Percentiles rank a stretch among this genome's conserved stretches.
These are phyloP conservation scores for Platismatia glauca DNA, from an alignment of 495 filamentous ascomycete species.

Conservation along the genomic window DNA sequence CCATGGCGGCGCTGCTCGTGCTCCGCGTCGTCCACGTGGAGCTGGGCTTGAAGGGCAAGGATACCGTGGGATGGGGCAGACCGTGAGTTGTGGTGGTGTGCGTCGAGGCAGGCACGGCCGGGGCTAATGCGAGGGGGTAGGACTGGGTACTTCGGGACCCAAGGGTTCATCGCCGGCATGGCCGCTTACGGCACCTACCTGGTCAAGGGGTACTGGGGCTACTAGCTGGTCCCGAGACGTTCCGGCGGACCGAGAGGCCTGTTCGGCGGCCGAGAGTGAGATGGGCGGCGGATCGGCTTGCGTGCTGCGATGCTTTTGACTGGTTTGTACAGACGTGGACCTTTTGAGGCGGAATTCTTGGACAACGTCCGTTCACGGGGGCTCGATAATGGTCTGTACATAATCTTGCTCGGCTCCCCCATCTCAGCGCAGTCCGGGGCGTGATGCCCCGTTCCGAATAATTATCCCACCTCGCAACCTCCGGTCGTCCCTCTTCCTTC, in stretches of 20 bases:
- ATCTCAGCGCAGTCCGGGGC: neutral
- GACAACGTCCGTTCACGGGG: neutral
- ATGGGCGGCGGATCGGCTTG: neutral
- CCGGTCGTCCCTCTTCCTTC: neutral
- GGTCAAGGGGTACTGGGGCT: slow-evolving; percentile 35
- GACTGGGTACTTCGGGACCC: slow-evolving; percentile 32
- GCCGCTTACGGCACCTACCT: slow-evolving; percentile 33
- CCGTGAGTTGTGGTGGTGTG: neutral
- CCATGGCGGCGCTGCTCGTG: slow-evolving; percentile 31
- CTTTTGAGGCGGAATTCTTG: neutral
- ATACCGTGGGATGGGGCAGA: slow-evolving; percentile 29
- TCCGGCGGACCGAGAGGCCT: no score
- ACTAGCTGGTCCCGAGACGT: slow-evolving; percentile 17
- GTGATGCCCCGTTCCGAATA: neutral
- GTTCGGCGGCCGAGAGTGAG: no score
- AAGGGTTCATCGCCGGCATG: slow-evolving; percentile 31
- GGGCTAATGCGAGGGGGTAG: neutral
- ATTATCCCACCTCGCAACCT: neutral
- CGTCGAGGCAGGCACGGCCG: neutral
- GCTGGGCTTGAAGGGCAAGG: slow-evolving; percentile 29
- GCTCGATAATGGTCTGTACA: neutral
- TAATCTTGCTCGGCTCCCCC: neutral
- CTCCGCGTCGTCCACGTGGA: slow-evolving; percentile 35
- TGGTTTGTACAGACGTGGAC: neutral
- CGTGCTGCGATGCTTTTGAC: neutral